Conservation (phyloP, 2,329 filamentous ascomycete genomes). For the Rhynchosporium graminicola region DNA sequence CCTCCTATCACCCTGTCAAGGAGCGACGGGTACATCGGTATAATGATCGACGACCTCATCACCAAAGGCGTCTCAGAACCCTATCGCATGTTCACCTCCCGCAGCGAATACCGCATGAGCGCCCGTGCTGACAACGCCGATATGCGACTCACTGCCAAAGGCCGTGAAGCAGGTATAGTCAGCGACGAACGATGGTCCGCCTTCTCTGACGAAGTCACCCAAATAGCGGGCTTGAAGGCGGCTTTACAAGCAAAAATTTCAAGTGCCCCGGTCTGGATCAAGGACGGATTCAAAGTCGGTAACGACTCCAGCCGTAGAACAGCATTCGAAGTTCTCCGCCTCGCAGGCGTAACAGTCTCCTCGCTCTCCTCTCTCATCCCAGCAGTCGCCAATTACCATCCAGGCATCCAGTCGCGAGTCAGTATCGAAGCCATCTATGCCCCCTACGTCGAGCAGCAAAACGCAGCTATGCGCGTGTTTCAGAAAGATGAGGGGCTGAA, state of each 20-base stretch:
- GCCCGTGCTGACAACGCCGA: conserved; percentile 94
- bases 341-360: conserved; percentile 60
- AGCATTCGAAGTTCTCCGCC: conserved; percentile 77
- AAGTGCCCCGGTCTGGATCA: conserved; percentile 66
- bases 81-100: conserved; percentile 96
- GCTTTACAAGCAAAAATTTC: conserved; percentile 60
- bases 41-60: conserved; percentile 97
- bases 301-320: conserved; percentile 66
- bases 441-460: conserved; percentile 79
- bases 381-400: conserved; percentile 54
- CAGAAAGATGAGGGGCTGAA: conserved; percentile 73
- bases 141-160: conserved; percentile 76
- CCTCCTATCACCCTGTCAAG: conserved; percentile 69
- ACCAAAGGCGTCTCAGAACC: conserved; percentile 97
- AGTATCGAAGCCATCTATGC: conserved; percentile 83
- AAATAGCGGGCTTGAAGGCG: conserved; percentile 66
- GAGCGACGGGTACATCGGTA: conserved; percentile 92
- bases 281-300: conserved; percentile 68
- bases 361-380: conserved; percentile 60
- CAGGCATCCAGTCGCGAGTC: conserved; percentile 67
- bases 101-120: conserved; percentile 93
- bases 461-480: conserved; percentile 64
- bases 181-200: conserved; percentile 74
- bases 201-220: conserved; percentile 64
- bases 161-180: conserved; percentile 75